Conservation (phyloP, 2,329 filamentous ascomycete genomes). For the Grosmannia huntii region DNA sequence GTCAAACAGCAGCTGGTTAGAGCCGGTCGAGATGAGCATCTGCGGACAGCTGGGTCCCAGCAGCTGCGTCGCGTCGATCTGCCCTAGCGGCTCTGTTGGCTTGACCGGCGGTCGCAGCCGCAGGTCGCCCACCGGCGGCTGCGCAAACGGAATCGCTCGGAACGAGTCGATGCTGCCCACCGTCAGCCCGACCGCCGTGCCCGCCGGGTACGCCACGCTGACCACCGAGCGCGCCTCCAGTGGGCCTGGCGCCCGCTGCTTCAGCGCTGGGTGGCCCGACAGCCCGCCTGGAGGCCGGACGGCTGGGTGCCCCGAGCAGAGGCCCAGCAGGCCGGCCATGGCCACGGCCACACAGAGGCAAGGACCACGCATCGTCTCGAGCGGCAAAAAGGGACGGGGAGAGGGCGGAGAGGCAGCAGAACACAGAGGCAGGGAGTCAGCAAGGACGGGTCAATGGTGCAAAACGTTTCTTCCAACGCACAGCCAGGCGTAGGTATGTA, state of each 20-base stretch:
- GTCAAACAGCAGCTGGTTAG: conserved; percentile 26
- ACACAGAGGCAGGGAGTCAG: no score
- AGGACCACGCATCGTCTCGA: no score
- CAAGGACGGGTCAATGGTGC: no score
- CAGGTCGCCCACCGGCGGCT: conserved; percentile 51
- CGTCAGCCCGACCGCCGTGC: conserved; percentile 1
- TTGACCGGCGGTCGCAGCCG: conserved; percentile 57
- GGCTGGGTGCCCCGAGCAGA: neutral
- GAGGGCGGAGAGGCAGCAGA: no score
- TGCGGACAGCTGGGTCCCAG: conserved; percentile 55
- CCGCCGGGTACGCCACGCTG: conserved; percentile 8
- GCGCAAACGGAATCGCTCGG: conserved; percentile 62
- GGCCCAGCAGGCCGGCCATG: neutral
- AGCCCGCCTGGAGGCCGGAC: neutral
- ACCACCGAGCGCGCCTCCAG: neutral
- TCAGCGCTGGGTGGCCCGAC: neutral
- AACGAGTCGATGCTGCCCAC: conserved; percentile 47
- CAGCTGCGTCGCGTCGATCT: conserved; percentile 42
- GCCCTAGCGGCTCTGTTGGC: conserved; percentile 44
- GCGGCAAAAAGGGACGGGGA: no score
- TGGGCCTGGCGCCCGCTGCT: neutral
- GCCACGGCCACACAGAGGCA: neutral
- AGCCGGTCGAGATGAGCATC: conserved; percentile 47
- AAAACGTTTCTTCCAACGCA: no score
- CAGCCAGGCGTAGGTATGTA: no score